A percentile compares a stretch with the other conserved stretches of the same genome.
These are phyloP conservation scores for Dryadomyces sulphureus DNA, from an alignment of 2,329 filamentous ascomycete species.

Conservation along the genomic window DNA sequence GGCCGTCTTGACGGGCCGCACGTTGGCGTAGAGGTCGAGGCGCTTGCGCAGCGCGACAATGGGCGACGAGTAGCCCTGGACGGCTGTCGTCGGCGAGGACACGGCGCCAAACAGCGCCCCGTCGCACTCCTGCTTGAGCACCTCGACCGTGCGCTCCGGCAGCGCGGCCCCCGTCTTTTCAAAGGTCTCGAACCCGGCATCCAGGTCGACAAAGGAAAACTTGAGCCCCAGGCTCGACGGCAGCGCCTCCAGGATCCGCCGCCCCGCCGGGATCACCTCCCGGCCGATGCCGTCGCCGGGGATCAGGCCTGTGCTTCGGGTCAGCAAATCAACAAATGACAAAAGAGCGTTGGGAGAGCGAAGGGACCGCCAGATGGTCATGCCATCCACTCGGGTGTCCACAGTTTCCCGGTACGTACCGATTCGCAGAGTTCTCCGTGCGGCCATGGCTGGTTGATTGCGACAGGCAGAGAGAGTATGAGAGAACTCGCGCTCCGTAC, in stretches of 20 bases:
- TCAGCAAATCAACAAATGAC: background rate
- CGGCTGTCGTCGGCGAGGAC: constrained; percentile 75
- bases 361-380: background rate
- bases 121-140: constrained; percentile 82
- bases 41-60: constrained; percentile 94
- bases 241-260: constrained; percentile 81
- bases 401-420: constrained; percentile 38
- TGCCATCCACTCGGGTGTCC: background rate
- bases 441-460: constrained; percentile 34
- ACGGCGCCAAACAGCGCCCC: constrained; percentile 95
- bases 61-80: constrained; percentile 89
- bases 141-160: constrained; percentile 78
- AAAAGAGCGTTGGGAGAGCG: too few relatives aligned
- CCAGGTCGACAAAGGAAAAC: constrained; percentile 86
- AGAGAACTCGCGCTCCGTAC: background rate
- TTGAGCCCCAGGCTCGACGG: constrained; percentile 81
- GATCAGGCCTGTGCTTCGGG: constrained; percentile 59
- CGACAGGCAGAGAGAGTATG: constrained; percentile 2
- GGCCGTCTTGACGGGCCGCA: constrained; percentile 84
- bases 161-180: constrained; percentile 77
- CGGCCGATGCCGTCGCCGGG: constrained; percentile 96
- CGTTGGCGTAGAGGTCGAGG: constrained; percentile 92
- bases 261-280: constrained; percentile 92
- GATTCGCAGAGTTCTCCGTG: constrained; percentile 46
- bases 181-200: constrained; percentile 89